A percentile compares a stretch with the other conserved stretches of the same genome.
phyloP scores from a whole-genome alignment of 805 yeast genomes.

The Candida manassasensis region DNA sequence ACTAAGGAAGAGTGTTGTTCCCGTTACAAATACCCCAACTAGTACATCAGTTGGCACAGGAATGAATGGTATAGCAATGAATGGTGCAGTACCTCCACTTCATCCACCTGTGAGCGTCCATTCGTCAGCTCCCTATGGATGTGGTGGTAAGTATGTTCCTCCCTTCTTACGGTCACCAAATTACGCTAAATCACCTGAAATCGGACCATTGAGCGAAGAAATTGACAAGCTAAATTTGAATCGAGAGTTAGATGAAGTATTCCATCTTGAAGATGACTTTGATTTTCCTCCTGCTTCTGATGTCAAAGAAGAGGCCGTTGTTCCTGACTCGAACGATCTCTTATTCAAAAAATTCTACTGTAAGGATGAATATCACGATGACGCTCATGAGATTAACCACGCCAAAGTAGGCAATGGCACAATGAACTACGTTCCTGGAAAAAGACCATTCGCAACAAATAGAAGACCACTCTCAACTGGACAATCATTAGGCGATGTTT shows the following conservation, averaged over 20 bases:
- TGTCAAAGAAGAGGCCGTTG: not conserved
- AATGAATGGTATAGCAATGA: no score
- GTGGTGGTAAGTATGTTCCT: constrained; percentile 36
- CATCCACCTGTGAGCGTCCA: not conserved
- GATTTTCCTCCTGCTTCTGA: constrained; percentile 12
- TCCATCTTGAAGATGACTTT: constrained; percentile 40
- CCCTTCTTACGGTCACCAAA: constrained; percentile 39
- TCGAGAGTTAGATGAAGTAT: constrained; percentile 34
- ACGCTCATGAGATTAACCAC: not conserved
- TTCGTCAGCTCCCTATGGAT: constrained; percentile 3
- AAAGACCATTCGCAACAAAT: constrained; percentile 4
- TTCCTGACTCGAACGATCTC: not conserved
- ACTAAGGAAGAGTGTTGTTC: constrained; percentile 6
- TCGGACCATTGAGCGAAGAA: constrained; percentile 32
- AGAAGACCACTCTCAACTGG: constrained; percentile 12
- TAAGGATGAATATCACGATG: not conserved
- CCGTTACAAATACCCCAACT: not conserved
- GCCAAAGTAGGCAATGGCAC: not conserved
- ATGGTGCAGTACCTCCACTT: no score
- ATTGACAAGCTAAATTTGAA: constrained; percentile 24
- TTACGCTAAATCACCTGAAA: constrained; percentile 27
- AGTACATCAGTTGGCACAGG: no score
- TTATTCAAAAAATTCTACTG: not conserved
- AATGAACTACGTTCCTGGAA: not conserved
- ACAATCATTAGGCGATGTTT: constrained; percentile 7